phyloP scores from a whole-genome alignment of 345 rosid species.

The Murraya koenigii region DNA sequence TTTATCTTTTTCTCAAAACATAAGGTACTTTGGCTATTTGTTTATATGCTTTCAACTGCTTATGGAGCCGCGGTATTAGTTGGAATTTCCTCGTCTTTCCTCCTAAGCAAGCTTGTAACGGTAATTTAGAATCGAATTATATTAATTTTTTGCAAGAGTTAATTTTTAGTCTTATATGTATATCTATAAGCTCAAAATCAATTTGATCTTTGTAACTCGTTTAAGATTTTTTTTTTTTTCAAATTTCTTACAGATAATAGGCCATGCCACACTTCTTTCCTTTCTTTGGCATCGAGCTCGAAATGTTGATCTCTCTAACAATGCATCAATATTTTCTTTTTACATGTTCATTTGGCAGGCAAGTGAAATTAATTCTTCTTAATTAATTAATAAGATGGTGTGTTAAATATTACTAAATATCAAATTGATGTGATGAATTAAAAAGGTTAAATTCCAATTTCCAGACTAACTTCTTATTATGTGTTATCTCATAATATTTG shows the following conservation, averaged over 20 bases:
- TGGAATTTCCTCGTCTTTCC: conserved; percentile 25
- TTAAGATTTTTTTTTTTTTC: no score
- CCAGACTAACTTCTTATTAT: background rate
- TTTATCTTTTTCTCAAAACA: background rate
- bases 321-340: conserved; percentile 20
- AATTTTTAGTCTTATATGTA: no score
- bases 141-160: no score
- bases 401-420: background rate
- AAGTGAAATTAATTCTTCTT: background rate
- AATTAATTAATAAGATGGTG: background rate
- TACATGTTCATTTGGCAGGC: conserved; percentile 42
- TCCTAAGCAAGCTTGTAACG: conserved; percentile 19
- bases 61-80: conserved; percentile 27
- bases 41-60: conserved; percentile 24
- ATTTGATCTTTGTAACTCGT: background rate
- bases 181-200: background rate
- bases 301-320: conserved; percentile 21
- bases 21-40: conserved; percentile 31
- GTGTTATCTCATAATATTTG: background rate
- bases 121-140: conserved; percentile 2
- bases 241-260: conserved; percentile 14
- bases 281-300: conserved; percentile 25
- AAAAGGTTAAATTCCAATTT: no score
- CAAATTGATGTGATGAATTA: no score
- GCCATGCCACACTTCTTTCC: conserved; percentile 24